A percentile compares a stretch with the other conserved stretches of the same genome.
Conservation (phyloP, 1,139 yeast species). For the Debaryomyces psychrophilus region DNA sequence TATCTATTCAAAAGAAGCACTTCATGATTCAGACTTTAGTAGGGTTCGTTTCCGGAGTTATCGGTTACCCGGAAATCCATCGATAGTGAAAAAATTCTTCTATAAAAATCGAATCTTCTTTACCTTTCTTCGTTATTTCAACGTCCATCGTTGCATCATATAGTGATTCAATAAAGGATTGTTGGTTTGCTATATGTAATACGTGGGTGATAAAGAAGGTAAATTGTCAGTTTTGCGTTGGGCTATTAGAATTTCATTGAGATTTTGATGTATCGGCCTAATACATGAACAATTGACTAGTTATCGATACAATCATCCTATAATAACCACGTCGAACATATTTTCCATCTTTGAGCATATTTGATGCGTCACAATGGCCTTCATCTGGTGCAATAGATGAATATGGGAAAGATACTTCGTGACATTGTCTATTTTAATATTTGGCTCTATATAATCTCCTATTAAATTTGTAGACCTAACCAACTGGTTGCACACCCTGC, state of each 20-base stretch:
- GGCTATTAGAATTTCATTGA: conserved; percentile 8
- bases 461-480: conserved; percentile 26
- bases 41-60: not conserved
- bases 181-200: conserved; percentile 11
- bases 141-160: conserved; percentile 1
- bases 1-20: not conserved
- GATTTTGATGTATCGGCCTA: conserved; percentile 2
- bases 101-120: not conserved
- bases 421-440: conserved; percentile 41
- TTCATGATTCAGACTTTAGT: not conserved
- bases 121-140: not conserved
- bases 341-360: conserved; percentile 71
- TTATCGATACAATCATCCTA: conserved; percentile 68
- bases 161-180: conserved; percentile 15
- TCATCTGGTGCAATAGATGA: conserved; percentile 56
- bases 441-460: not conserved
- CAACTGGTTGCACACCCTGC: conserved; percentile 52
- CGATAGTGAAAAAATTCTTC: not conserved
- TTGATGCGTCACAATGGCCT: conserved; percentile 16
- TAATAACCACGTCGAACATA: conserved; percentile 70
- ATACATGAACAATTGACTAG: conserved; percentile 16
- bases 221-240: conserved; percentile 15
- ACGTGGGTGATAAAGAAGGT: conserved; percentile 31
- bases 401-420: conserved; percentile 81
- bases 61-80: conserved; percentile 12